Percentiles rank a stretch among this genome's conserved stretches.
Evolutionary conservation across 306 rosid genomes (phyloP).

Genomic region (Glycyrrhiza uralensis): DNA sequence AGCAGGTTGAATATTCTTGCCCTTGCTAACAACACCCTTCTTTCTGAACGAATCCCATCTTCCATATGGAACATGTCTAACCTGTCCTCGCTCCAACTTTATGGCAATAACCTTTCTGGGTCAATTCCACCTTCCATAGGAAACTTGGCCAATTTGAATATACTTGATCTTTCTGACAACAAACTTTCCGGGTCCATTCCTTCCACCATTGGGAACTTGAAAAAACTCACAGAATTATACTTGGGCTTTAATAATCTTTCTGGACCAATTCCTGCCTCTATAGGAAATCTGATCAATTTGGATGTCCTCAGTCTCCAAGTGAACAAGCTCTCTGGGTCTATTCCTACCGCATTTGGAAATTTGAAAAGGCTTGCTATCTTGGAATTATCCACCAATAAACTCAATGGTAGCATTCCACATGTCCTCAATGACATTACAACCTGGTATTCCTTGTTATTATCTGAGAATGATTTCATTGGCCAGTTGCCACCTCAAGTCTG

Average conservation of each 20-base stretch:
- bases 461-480: constrained; percentile 23
- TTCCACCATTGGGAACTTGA: constrained; percentile 32
- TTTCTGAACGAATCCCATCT: constrained; percentile 29
- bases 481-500: constrained; percentile 28
- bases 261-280: constrained; percentile 32
- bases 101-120: constrained; percentile 6
- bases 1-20: not conserved
- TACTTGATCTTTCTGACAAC: not conserved
- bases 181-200: constrained; percentile 26
- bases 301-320: not conserved
- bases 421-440: constrained; percentile 6
- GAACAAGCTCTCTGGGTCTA: constrained; percentile 29
- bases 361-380: constrained; percentile 3
- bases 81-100: not conserved
- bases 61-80: constrained; percentile 27
- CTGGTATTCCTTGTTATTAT: not conserved
- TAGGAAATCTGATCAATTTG: constrained; percentile 32
- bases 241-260: not conserved
- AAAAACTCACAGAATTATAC: not conserved
- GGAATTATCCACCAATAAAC: constrained; percentile 20
- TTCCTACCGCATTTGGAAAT: constrained; percentile 33
- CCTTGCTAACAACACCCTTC: not conserved
- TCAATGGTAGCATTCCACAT: constrained; percentile 19
- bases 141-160: constrained; percentile 20
- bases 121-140: constrained; percentile 15